Evolutionary conservation across 2,329 filamentous ascomycete genomes (phyloP), one percentile per base, ranked within the genome.

Genomic region (Celoporthe dispersa): DNA sequence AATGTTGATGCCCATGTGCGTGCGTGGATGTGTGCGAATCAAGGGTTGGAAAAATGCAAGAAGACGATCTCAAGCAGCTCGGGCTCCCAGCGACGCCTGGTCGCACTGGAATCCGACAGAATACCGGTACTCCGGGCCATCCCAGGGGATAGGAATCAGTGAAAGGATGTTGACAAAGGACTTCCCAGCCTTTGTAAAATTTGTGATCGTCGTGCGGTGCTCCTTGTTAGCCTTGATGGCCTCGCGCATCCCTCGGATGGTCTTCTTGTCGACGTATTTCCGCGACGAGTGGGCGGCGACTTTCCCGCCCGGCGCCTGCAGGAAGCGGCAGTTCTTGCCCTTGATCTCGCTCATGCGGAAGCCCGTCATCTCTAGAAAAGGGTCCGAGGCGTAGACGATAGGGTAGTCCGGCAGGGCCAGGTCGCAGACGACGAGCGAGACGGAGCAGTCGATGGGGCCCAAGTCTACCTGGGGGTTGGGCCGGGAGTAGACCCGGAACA

Each of bases 331-430:
- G 78, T 97, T 97, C 61, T 87, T 85, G 16, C 93, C 94, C 5
- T 94, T 79, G 35, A 94, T 91, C 80, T 97, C 94, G 70, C 87
- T 82, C 71, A 87, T 85, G 1, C 87, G 87, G 79, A 97, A 97
- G 37, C 93, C 94, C 0, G 94, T 97, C 73, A 97, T 81, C 8
- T 90, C 84, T 75, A 90, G 87, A 78, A 97, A 97, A 39, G 92
- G 87, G 7, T 94, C 92, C 1, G 93, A 95, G 73, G 90, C 93
- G 78, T 97, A 97, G 11, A 97, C 88, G 71, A 97, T 94, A 2
- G 94, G 94, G 39, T 86, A 84, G 78, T 97, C 93, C 37, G 91
- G 87, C 74, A 88, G 86, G 57, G 87, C 85, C 41, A 94, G 89
- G 78, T 97, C 93, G 80, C 93, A 96, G 55, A 97, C 86, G 25